Evolutionary conservation across 1,284 basidiomycete species (phyloP), one percentile per base, ranked within the genome.

Genomic region (Schizophyllum commune): DNA sequence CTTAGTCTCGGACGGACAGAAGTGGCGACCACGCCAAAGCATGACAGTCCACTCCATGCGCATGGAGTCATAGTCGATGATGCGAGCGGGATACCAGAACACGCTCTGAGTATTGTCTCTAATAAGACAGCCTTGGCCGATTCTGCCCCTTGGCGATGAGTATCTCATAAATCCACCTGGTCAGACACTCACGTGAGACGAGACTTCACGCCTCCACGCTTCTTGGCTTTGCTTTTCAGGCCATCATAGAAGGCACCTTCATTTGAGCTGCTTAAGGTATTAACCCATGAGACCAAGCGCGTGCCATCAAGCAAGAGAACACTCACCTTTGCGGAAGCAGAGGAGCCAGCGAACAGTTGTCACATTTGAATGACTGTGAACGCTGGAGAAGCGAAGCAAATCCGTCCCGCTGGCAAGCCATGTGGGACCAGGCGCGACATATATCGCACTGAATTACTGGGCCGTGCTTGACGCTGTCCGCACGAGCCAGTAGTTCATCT

Each of bases 361-460:
- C 66, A 54, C 67, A 68, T 5, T 59, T 32, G 55, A 68, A 67
- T 4, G 22, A n/a, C 21, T 47, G 33, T n/a, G 63, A 60, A 20
- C 27, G 19, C 13, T 1, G 15, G 17, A 65, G 59, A 52, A 58
- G 55, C 20, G 60, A 60, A 1, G 64, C 67, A n/a, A 64, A 27
- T 32, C 66, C 66, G 11, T 65, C 56, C 2, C 63, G 63, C 53
- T 68, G 67, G 51, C 67, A 68, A 4, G 67, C 65, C 21, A 65
- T 60, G 53, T 68, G 67, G 1, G 65, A 67, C 67, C 67, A 68
- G 15, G 59, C 52, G 1, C 27, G 11, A 52, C 67, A 68, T 5
- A 51, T 32, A 21, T 62, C 33, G 51, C 67, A 68, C 34, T 66
- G 65, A 9, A 68, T 62, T 5, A 62, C 60, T 17, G 39, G 39